These are phyloP conservation scores for Ophiognomonia clavigignenti-juglandacearum DNA, from an alignment of 2,329 filamentous ascomycete species.

Conservation along the genomic window DNA sequence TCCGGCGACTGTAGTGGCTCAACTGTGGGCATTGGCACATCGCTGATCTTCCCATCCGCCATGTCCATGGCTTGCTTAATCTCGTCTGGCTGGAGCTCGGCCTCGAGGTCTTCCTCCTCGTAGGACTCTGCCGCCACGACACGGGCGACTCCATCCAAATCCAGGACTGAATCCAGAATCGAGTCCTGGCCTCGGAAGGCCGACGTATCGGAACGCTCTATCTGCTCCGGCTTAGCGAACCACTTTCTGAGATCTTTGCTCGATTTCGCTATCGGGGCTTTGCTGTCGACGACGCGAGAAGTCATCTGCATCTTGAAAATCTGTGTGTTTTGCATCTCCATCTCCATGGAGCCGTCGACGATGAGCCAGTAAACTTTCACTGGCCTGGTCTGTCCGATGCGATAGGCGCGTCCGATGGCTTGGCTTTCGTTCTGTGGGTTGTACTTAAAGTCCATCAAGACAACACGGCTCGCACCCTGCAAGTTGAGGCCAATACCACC, in stretches of 20 bases:
- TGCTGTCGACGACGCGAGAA: conserved; percentile 76
- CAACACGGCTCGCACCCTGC: conserved; percentile 74
- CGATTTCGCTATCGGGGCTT: conserved; percentile 66
- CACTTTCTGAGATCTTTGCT: conserved; percentile 49
- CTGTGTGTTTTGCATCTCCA: conserved; percentile 64
- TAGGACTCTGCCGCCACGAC: conserved; percentile 70
- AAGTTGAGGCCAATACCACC: conserved; percentile 84
- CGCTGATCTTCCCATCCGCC: conserved; percentile 16
- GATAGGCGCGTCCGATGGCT: conserved; percentile 80
- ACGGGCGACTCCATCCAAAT: conserved; percentile 39
- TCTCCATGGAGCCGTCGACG: conserved; percentile 74
- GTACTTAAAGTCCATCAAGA: conserved; percentile 80
- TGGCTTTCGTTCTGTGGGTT: conserved; percentile 82
- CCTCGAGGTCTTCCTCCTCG: conserved; percentile 61
- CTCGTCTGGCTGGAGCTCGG: conserved; percentile 56
- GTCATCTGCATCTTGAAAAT: conserved; percentile 82
- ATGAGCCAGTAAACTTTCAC: conserved; percentile 84
- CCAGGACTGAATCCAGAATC: conserved; percentile 49
- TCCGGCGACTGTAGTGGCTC: not conserved
- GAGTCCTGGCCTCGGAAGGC: conserved; percentile 57
- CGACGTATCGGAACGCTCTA: conserved; percentile 45
- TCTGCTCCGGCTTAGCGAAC: conserved; percentile 52
- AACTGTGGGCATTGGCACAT: not conserved
- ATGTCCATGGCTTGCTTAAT: conserved; percentile 45
- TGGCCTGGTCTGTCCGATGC: conserved; percentile 73